Base-by-base conservation (phyloP, 2,329 filamentous ascomycete species). In the Fusarium nanum region DNA sequence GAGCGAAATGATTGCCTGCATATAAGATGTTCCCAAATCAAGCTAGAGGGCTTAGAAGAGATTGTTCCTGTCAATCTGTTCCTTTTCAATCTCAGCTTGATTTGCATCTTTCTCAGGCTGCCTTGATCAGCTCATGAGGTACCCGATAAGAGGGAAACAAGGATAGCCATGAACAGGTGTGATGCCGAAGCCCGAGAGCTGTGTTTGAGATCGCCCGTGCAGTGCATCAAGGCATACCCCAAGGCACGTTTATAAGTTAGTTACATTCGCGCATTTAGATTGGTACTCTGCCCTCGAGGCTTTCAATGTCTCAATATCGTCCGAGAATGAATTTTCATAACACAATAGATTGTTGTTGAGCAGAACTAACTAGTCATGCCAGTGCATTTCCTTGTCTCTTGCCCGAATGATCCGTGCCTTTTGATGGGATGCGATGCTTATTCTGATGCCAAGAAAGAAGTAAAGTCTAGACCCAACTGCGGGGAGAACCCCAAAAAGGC, bases 181-280 rank as follows among this genome's bases (percentile, higher is more conserved):
- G 53, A 48, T 56, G 30, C 53, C 53, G 42, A 56, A 34, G 59
- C 23, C 60, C 34, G 60, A 37, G 20, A 41, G 27, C 13, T 18
- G 62, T 18, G 52, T 42, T 59, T 45, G 40, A 48, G 60, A 65
- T 64, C 60, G 40, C 50, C 44, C 58, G 20, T 59, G 61, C 60
- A 64, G 34, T 64, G 57, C 56, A 62, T 52, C 37, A 27, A 62
- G 42, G 41, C 56, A 41, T 48, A 48, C 47, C 54, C 16, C 57
- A 41, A 63, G 60, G 58, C 60, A 56, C 9, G 14, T 32, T 42
- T 27, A 13, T 14, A 13, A 25, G 28, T 14, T n/a, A 25, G 28
- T 45, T 61, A 14, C 5, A 37, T 11, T n/a, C n/a, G 18, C 34
- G 34, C 34, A 37, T 37, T 37, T 18, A n/a, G 32, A 13, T 60